Percentiles rank a stretch among this genome's conserved stretches.
These are phyloP conservation scores for Metrosideros polymorpha DNA, from an alignment of 441 rosid species.

Conservation along the genomic window DNA sequence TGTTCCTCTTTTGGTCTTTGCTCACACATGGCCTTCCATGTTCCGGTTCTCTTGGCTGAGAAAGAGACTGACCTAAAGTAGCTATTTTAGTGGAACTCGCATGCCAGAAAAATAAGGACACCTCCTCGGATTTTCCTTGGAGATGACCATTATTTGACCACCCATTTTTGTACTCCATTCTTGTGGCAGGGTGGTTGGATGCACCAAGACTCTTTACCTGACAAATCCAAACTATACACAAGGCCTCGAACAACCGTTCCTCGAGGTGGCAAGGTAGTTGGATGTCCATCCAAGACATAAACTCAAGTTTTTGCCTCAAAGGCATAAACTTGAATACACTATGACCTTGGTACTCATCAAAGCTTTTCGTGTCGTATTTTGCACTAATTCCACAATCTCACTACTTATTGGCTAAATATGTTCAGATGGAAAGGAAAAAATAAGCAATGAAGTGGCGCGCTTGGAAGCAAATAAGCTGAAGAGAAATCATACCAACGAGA, in stretches of 20 bases:
- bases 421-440: neutral
- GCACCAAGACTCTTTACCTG: neutral
- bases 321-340: neutral
- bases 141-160: neutral
- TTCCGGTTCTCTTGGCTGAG: neutral
- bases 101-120: neutral
- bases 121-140: neutral
- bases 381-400: neutral
- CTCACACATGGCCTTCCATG: neutral
- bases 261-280: neutral
- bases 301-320: neutral
- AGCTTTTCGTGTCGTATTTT: neutral
- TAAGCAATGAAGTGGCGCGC: neutral
- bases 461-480: neutral
- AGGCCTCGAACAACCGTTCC: neutral
- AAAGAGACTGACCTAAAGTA: neutral
- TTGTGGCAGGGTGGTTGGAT: neutral
- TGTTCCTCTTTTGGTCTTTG: neutral
- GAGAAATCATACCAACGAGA: neutral
- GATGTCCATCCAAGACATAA: neutral
- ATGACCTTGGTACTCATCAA: neutral
- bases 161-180: neutral
- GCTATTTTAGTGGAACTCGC: neutral
- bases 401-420: neutral
- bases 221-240: neutral